Evolutionary conservation across 2,329 filamentous ascomycete species (phyloP), one percentile per base, ranked within the genome.

Genomic region (Colletotrichum limetticola): DNA sequence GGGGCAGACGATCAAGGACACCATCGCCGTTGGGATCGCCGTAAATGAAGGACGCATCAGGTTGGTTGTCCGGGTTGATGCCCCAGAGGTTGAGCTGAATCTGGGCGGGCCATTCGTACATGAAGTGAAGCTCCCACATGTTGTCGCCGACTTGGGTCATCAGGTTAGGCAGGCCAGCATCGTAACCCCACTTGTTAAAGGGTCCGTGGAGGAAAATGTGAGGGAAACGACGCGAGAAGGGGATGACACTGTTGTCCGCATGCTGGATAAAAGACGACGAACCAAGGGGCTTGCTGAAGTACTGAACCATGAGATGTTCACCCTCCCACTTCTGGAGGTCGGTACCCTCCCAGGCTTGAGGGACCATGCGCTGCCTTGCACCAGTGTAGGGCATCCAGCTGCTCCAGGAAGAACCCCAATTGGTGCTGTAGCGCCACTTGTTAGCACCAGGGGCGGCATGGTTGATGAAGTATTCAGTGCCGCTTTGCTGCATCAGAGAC

Each of bases 11-110:
- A 78, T 93, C 91, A 30, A 92, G 81, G 6, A 92, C 83, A 5
- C 84, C 85, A 77, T 93, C 91, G 35, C 83, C 83, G 76, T 92
- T 89, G n/a, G 91, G 86, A 78, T 93, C 91, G 32, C 91, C 91
- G 74, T 86, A 88, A 1, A 91, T 86, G 69, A 84, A 86, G 8
- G 86, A 87, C 72, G 90, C 85, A 78, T 93, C 91, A 0, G 91
- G 90, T 75, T 88, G 82, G 24, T 90, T 90, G 79, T 92, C 87
- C 0, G 87, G 86, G 76, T 92, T 91, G 78, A 92, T 90, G 64
- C 91, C 91, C 91, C 91, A 93, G 5, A 91, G 85, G 75, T 92
- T 93, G 71, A 92, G 81, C 76, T 92, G 90, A 68, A 90, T 87
- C 60, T 87, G 82, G 3, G 88, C 86, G 6, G 91, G 91, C 87